A percentile compares a stretch with the other conserved stretches of the same genome.
Evolutionary conservation across 768 basidiomycete species (phyloP).

Genomic region (Leccinum subgranulosum): DNA sequence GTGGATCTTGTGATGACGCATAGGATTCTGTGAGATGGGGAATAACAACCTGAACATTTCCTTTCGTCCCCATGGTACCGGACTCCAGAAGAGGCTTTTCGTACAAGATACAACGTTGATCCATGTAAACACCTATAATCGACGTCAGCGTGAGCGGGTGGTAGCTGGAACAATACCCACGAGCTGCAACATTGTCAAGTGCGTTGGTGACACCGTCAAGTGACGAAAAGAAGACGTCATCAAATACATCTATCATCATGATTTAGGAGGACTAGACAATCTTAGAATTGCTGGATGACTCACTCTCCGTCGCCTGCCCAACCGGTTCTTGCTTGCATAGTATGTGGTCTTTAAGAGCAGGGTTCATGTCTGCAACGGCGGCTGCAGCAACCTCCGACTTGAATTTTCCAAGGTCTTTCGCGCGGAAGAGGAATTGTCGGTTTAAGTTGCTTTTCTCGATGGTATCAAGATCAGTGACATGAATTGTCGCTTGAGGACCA

Average conservation of each 20-base stretch:
- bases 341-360: conserved; percentile 83
- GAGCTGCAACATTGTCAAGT: conserved; percentile 93
- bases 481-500: conserved; percentile 73
- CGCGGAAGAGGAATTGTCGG: conserved; percentile 94
- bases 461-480: conserved; percentile 96
- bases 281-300: conserved; percentile 27
- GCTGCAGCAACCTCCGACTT: conserved; percentile 92
- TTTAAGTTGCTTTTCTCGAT: conserved; percentile 99
- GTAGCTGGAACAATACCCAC: conserved; percentile 43
- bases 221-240: conserved; percentile 79
- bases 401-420: conserved; percentile 96
- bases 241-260: conserved; percentile 66
- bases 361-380: conserved; percentile 96
- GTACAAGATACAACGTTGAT: conserved; percentile 95
- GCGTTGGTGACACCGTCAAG: conserved; percentile 98
- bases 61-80: conserved; percentile 97
- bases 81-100: conserved; percentile 95
- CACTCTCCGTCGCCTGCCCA: conserved; percentile 89
- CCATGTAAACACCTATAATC: conserved; percentile 89
- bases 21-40: conserved; percentile 96
- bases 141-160: conserved; percentile 1
- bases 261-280: conserved; percentile 11
- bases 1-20: conserved; percentile 96
- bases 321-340: conserved; percentile 89
- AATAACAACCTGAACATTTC: conserved; percentile 93